phyloP scores from a whole-genome alignment of 2,329 filamentous ascomycete genomes.

The Xenoacremonium recifei region DNA sequence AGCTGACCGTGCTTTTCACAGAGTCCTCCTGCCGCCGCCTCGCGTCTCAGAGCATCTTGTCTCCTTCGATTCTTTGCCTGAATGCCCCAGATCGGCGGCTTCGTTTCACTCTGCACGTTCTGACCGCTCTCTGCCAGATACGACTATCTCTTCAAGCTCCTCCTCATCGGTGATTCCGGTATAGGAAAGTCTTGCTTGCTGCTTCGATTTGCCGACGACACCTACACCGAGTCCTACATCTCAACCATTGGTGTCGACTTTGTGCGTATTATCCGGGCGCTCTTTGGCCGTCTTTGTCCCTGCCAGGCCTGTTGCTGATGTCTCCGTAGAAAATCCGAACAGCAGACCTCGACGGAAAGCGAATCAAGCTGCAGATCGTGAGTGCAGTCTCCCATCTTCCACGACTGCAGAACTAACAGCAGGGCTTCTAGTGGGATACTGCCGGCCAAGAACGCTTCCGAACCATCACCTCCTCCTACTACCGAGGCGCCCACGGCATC shows the following conservation, averaged over 20 bases:
- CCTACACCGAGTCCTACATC: slow-evolving; percentile 99
- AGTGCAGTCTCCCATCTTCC: slow-evolving; percentile 39
- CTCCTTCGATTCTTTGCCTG: too few species aligned
- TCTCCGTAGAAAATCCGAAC: slow-evolving; percentile 90
- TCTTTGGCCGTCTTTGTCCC: slow-evolving; percentile 1
- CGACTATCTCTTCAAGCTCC: slow-evolving; percentile 99
- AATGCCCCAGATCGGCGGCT: too few species aligned
- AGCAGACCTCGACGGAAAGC: slow-evolving; percentile 99
- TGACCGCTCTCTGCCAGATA: slow-evolving; percentile 64
- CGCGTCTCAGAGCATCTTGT: too few species aligned
- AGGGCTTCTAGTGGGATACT: slow-evolving; percentile 80
- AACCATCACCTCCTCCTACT: slow-evolving; percentile 99
- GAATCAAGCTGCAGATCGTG: slow-evolving; percentile 99
- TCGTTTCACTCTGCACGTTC: too few species aligned
- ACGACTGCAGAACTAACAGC: slow-evolving; percentile 1
- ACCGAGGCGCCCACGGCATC: slow-evolving; percentile 97
- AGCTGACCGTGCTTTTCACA: slow-evolving; percentile 24
- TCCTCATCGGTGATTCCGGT: slow-evolving; percentile 99
- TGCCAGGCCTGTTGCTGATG: slow-evolving; percentile 10
- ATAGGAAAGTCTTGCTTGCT: slow-evolving; percentile 99
- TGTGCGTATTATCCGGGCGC: slow-evolving; percentile 71
- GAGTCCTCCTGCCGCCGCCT: slow-evolving; percentile 20
- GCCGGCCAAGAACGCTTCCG: slow-evolving; percentile 99
- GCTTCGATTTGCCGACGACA: slow-evolving; percentile 96
- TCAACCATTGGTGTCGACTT: slow-evolving; percentile 99